Evolutionary conservation across 2,329 filamentous ascomycete genomes (phyloP).

Genomic region (Verticillium nonalfalfae): DNA sequence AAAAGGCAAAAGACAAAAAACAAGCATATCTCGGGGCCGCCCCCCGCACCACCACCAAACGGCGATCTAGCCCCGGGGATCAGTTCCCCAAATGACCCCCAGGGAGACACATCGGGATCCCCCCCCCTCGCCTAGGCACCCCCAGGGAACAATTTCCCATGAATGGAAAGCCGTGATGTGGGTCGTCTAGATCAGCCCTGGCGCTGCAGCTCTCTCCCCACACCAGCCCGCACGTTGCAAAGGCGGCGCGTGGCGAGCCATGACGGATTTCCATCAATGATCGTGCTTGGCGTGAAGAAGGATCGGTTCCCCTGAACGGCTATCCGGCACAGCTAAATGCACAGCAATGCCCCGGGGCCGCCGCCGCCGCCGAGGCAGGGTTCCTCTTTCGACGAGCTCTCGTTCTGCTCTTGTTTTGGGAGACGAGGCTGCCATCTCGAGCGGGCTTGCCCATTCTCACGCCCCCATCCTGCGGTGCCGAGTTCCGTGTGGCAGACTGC

Average conservation of each 20-base stretch:
- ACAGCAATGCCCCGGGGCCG: not conserved
- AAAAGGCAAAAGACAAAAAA: not conserved
- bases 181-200: not conserved
- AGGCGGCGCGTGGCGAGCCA: not conserved
- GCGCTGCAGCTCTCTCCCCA: not conserved
- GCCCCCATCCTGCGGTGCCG: not conserved
- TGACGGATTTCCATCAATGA: slow-evolving; percentile 1
- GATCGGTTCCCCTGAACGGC: not conserved
- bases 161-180: not conserved
- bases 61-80: not conserved
- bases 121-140: not conserved
- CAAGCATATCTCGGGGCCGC: not conserved
- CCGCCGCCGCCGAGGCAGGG: not conserved
- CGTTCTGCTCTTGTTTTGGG: not conserved
- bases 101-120: not conserved
- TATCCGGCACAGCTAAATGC: not conserved
- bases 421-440: not conserved
- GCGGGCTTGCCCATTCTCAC: no score
- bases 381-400: not conserved
- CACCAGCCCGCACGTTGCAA: not conserved
- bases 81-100: not conserved
- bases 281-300: not conserved
- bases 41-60: not conserved
- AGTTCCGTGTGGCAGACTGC: not conserved
- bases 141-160: not conserved